Evolutionary conservation across 768 basidiomycete genomes (phyloP).

Genomic region (Coprinopsis cinerea): DNA sequence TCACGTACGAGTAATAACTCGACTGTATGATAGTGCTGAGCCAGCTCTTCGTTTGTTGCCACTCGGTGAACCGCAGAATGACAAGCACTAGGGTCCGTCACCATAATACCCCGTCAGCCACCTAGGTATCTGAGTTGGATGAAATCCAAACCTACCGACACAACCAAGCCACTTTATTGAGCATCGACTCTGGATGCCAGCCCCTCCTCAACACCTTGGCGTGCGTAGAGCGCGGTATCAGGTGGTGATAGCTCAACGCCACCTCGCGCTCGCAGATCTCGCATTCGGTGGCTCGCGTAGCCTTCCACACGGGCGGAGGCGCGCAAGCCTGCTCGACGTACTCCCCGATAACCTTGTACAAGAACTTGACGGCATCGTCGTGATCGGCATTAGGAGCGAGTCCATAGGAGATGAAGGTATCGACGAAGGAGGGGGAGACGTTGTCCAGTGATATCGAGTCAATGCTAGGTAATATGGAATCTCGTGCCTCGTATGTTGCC

Average conservation of each 20-base stretch:
- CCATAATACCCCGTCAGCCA: not conserved
- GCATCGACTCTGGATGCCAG: conserved; percentile 47
- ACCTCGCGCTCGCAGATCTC: conserved; percentile 56
- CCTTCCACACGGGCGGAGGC: conserved; percentile 46
- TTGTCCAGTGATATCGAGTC: conserved; percentile 33
- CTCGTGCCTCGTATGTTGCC: conserved; percentile 33
- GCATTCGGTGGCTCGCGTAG: conserved; percentile 47
- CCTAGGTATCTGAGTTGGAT: not conserved
- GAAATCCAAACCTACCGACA: conserved; percentile 37
- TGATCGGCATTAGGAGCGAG: conserved; percentile 27
- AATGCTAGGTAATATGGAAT: conserved; percentile 21
- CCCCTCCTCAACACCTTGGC: conserved; percentile 50
- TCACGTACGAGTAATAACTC: conserved; percentile 44
- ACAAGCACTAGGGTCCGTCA: conserved; percentile 34
- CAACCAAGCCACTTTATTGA: conserved; percentile 57
- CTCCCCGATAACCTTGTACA: conserved; percentile 33
- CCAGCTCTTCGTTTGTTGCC: conserved; percentile 46
- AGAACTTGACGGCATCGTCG: conserved; percentile 34
- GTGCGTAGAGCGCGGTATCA: conserved; percentile 51
- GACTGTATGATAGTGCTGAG: conserved; percentile 43
- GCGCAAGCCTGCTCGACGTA: conserved; percentile 43
- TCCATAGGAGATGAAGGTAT: conserved; percentile 47
- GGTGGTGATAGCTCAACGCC: conserved; percentile 55
- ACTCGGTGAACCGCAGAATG: conserved; percentile 46
- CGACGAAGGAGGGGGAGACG: conserved; percentile 36